Evolutionary conservation across 169 alveolate species (phyloP), one percentile per base, ranked within the genome.

Genomic region (Toxoplasma gondii): DNA sequence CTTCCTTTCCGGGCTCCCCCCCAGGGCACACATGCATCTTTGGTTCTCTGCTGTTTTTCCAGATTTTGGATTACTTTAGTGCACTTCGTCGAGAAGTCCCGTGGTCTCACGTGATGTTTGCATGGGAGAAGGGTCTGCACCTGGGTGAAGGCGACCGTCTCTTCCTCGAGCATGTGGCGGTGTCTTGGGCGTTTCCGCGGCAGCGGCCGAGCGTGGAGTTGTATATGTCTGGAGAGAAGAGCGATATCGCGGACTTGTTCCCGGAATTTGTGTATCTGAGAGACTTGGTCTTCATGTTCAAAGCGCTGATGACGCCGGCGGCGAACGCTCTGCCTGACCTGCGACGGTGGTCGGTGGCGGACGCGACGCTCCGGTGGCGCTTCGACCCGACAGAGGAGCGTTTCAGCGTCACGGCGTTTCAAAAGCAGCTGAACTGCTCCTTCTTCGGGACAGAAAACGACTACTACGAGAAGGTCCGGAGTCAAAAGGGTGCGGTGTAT

Each of bases 201-300:
- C 74, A 44, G 45, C 83, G 83, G 39, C 58, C 70, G 49, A 43
- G n/a, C 38, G 19, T 74, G 49, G 88, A 38, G 24, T 31, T 38
- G 49, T 74, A 58, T 17, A 29, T 69, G 22, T 38, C 93, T 17
- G 93, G 93, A 0, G 88, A 70, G 49, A 49, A 36, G 58, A 64
- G n/a, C 91, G 94, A 94, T 49, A 34, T 94, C 91, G 36, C 80
- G 44, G 97, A 96, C 34, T 54, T 96, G 34, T 45, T 87, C 82
- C 96, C 97, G 41, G 97, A 96, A 70, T 58, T 94, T 74, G 84
- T 43, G 44, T 88, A 45, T 29, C 45, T 95, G 29, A 22, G 97
- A 27, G 97, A 96, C 69, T 67, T 96, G 36, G 87, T 95, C 36
- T 96, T 95, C 92, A 74, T 81, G 34, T 43, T 93, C 29, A 96